Evolutionary conservation across 306 rosid genomes (phyloP).

Genomic region (Clitoria ternatea): DNA sequence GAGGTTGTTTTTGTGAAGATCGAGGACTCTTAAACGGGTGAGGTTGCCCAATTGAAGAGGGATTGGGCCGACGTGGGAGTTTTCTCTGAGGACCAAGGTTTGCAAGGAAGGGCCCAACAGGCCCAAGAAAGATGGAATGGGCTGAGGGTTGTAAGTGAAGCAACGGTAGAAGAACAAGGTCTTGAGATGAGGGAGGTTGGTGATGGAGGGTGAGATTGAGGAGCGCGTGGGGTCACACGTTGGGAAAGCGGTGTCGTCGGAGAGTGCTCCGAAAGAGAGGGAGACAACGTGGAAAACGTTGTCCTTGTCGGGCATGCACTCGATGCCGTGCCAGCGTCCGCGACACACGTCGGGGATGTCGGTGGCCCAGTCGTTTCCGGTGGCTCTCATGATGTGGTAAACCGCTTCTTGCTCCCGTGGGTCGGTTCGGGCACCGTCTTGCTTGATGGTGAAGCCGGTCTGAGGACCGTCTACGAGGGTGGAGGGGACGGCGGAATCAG

Average conservation of each 20-base stretch:
- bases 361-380: constrained; percentile 83
- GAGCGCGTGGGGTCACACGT: constrained; percentile 69
- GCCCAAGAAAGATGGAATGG: constrained; percentile 65
- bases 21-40: constrained; percentile 54
- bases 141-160: constrained; percentile 55
- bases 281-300: constrained; percentile 72
- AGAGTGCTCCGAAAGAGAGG: constrained; percentile 74
- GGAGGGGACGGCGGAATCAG: constrained; percentile 56
- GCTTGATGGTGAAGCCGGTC: constrained; percentile 55
- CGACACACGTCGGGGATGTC: constrained; percentile 80
- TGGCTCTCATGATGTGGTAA: constrained; percentile 79
- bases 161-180: constrained; percentile 80
- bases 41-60: constrained; percentile 65
- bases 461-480: constrained; percentile 68
- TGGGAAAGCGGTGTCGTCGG: constrained; percentile 87
- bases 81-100: constrained; percentile 71
- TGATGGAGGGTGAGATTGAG: constrained; percentile 52
- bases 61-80: constrained; percentile 65
- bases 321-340: constrained; percentile 95
- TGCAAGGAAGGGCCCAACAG: constrained; percentile 50
- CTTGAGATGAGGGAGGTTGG: constrained; percentile 55
- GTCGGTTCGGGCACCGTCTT: constrained; percentile 57
- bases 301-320: constrained; percentile 80
- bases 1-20: constrained; percentile 76
- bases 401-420: constrained; percentile 63